Evolutionary conservation across 2,329 filamentous ascomycete species (phyloP).

Genomic region (Colletotrichum tropicale): DNA sequence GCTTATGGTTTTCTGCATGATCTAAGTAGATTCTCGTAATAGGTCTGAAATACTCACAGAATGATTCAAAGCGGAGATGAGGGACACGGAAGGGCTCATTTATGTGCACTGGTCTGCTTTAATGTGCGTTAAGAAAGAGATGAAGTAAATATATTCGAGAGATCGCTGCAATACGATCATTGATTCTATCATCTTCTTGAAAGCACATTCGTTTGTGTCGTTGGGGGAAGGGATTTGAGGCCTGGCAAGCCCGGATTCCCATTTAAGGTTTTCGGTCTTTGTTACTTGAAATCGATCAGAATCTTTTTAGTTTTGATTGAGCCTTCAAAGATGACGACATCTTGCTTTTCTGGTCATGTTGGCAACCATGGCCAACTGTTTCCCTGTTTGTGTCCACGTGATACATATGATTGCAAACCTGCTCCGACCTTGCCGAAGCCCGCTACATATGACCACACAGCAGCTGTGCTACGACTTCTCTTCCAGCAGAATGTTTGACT

Average conservation of each 20-base stretch:
- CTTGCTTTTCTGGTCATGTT: no score
- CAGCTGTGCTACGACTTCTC: not conserved
- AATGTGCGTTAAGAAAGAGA: not conserved
- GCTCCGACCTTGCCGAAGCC: not conserved
- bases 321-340: no score
- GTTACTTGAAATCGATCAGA: no score
- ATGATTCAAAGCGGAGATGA: not conserved
- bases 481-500: not conserved
- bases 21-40: rapidly evolving
- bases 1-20: not conserved
- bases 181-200: no score
- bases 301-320: no score
- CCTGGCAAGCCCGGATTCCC: not conserved
- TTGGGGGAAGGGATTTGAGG: not conserved
- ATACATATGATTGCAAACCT: no score
- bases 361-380: no score
- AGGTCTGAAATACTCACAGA: not conserved
- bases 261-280: no score
- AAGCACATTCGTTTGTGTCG: no score
- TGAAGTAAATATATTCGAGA: not conserved
- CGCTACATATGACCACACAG: not conserved
- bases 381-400: no score
- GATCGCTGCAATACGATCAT: no score
- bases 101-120: no score
- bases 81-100: rapidly evolving